Conservation (phyloP, 1,284 basidiomycete species). For the Cystobasidium sp. region DNA sequence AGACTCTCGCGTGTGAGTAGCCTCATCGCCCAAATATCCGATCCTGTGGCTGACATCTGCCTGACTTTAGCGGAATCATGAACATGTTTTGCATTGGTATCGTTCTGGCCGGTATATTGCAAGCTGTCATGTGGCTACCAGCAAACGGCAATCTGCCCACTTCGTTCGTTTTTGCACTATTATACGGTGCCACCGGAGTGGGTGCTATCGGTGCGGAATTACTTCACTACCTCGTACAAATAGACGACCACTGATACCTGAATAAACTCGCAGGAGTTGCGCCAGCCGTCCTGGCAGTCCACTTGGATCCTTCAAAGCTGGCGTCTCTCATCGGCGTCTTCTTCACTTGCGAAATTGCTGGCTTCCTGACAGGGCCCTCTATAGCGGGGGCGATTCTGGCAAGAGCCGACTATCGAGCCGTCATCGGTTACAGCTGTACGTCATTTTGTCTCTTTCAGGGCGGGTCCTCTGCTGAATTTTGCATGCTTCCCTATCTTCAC, state of each 20-base stretch:
- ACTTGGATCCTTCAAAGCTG: slow-evolving; percentile 20
- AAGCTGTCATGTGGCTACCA: slow-evolving; percentile 37
- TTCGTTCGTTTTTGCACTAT: slow-evolving; percentile 28
- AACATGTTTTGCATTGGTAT: slow-evolving; percentile 29
- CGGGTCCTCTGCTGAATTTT: not conserved
- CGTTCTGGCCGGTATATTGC: slow-evolving; percentile 12
- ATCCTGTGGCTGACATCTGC: not conserved
- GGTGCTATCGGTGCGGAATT: slow-evolving; percentile 25
- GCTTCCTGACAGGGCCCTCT: slow-evolving; percentile 38
- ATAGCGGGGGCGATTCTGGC: slow-evolving; percentile 34
- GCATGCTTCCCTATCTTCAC: not conserved
- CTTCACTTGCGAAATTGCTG: slow-evolving; percentile 30
- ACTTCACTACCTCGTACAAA: not conserved
- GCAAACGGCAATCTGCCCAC: slow-evolving; percentile 27
- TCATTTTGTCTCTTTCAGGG: not conserved
- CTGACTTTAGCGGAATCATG: slow-evolving; percentile 21
- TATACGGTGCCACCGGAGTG: slow-evolving; percentile 28
- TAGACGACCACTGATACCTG: not conserved
- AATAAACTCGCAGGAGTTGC: slow-evolving; percentile 8
- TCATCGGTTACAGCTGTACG: slow-evolving; percentile 28
- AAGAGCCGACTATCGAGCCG: slow-evolving; percentile 12
- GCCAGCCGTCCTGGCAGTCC: slow-evolving; percentile 31
- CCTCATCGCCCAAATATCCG: not conserved
- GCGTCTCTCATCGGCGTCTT: slow-evolving; percentile 25
- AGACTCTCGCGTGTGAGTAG: slow-evolving; percentile 21